Evolutionary conservation across 1,139 yeast species (phyloP).

Genomic region (Saccharomycopsis crataegensis): DNA sequence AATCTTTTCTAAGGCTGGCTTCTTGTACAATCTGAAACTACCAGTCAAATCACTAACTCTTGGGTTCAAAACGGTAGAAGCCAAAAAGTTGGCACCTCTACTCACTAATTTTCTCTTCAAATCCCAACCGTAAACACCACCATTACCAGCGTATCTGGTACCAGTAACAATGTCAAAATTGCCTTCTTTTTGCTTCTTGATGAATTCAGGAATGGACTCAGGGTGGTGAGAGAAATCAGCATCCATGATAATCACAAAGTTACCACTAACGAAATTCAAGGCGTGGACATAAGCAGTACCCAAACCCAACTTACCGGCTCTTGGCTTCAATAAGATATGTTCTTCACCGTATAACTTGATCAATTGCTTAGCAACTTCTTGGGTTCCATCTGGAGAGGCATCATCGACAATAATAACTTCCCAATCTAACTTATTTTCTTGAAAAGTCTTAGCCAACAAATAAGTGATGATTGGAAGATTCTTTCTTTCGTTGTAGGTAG

Average conservation of each 20-base stretch:
- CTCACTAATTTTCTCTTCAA: conserved; percentile 72
- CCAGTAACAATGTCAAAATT: conserved; percentile 80
- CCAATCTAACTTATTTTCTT: conserved; percentile 57
- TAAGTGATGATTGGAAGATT: conserved; percentile 68
- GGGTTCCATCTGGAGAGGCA: conserved; percentile 75
- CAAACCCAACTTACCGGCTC: conserved; percentile 74
- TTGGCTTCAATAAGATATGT: conserved; percentile 60
- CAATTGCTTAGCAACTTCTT: conserved; percentile 33
- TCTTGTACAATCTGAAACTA: conserved; percentile 70
- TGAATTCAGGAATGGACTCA: conserved; percentile 70
- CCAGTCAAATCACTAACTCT: conserved; percentile 74
- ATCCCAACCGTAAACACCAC: conserved; percentile 86
- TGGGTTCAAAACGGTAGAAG: conserved; percentile 66
- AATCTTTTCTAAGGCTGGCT: conserved; percentile 57
- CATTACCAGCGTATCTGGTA: conserved; percentile 73
- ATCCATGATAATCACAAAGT: conserved; percentile 77
- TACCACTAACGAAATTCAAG: conserved; percentile 62
- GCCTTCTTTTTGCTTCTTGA: conserved; percentile 56
- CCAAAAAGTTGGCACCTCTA: conserved; percentile 76
- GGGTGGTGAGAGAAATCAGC: conserved; percentile 85
- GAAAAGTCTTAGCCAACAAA: conserved; percentile 65
- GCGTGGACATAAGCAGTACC: conserved; percentile 84
- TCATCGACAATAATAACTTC: conserved; percentile 77
- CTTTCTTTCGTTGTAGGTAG: conserved; percentile 72
- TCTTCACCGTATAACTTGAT: conserved; percentile 55